Conservation (phyloP, 805 yeast genomes). For the Torulaspora indica region DNA sequence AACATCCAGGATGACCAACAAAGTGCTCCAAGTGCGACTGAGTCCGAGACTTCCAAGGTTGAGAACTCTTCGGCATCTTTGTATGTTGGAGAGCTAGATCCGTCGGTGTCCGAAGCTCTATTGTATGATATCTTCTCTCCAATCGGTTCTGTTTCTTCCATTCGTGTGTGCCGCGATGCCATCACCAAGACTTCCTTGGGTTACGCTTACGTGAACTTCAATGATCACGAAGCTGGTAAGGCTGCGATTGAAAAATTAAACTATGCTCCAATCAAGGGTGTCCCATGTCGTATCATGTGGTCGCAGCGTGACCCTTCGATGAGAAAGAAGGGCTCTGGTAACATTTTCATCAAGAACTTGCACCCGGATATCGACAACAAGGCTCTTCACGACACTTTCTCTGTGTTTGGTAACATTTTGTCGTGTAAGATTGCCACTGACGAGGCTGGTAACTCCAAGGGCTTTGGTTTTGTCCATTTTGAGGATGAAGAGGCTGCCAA, state of each 20-base stretch:
- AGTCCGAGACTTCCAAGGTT: slow-evolving; percentile 35
- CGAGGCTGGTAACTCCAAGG: slow-evolving; percentile 84
- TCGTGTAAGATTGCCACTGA: slow-evolving; percentile 97
- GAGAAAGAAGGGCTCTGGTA: slow-evolving; percentile 93
- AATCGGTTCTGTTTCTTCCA: slow-evolving; percentile 91
- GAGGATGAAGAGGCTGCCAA: slow-evolving; percentile 88
- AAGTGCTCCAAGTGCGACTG: slow-evolving; percentile 34
- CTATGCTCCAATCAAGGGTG: slow-evolving; percentile 90
- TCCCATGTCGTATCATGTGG: slow-evolving; percentile 99
- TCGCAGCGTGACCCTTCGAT: slow-evolving; percentile 97
- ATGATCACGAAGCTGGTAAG: slow-evolving; percentile 82
- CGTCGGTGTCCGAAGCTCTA: slow-evolving; percentile 87
- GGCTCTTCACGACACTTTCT: slow-evolving; percentile 96
- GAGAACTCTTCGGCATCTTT: slow-evolving; percentile 73
- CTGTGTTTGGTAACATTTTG: slow-evolving; percentile 92
- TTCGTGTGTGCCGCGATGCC: slow-evolving; percentile 98
- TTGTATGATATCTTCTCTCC: slow-evolving; percentile 92
- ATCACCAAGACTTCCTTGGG: slow-evolving; percentile 95
- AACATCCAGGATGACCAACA: slow-evolving; percentile 33
- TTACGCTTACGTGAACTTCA: slow-evolving; percentile 97
- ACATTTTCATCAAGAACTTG: slow-evolving; percentile 96
- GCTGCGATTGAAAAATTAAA: slow-evolving; percentile 92
- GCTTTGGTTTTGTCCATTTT: slow-evolving; percentile 97
- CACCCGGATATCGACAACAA: slow-evolving; percentile 98
- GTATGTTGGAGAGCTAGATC: slow-evolving; percentile 96